Percentiles rank a stretch among this genome's conserved stretches.
These are phyloP conservation scores for Syncephalastrum monosporum DNA, from an alignment of 371 early-diverging fungal genomes.

Conservation along the genomic window DNA sequence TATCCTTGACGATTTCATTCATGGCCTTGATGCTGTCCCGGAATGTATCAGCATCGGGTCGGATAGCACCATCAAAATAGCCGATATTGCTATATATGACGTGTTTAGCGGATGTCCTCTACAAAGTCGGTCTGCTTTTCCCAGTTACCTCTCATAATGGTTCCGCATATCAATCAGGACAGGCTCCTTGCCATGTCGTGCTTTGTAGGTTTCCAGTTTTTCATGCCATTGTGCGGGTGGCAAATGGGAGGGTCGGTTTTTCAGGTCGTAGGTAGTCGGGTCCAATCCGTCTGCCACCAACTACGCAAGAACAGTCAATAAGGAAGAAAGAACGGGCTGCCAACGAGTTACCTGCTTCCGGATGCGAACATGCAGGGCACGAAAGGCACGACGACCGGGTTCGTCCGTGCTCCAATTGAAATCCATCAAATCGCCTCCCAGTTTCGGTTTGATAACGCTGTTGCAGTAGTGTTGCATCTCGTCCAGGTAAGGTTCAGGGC, in stretches of 20 bases:
- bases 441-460: slow-evolving; percentile 20
- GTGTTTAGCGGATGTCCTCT: no score
- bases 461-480: slow-evolving; percentile 41
- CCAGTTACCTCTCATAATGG: slow-evolving; percentile 63
- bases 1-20: slow-evolving; percentile 49
- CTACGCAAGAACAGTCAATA: slow-evolving; percentile 17
- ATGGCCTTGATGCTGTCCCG: slow-evolving; percentile 55
- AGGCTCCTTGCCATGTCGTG: slow-evolving; percentile 41
- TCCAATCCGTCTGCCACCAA: slow-evolving; percentile 67
- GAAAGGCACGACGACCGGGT: slow-evolving; percentile 54
- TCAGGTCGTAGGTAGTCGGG: slow-evolving; percentile 55
- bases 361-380: slow-evolving; percentile 71
- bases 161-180: slow-evolving; percentile 83
- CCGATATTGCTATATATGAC: slow-evolving; percentile 57
- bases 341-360: slow-evolving; percentile 53
- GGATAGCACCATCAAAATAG: slow-evolving; percentile 69
- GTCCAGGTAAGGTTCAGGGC: slow-evolving; percentile 52
- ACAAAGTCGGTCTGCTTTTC: slow-evolving; percentile 4
- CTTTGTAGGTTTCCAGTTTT: slow-evolving; percentile 27
- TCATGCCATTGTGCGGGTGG: slow-evolving; percentile 71
- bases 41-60: slow-evolving; percentile 79
- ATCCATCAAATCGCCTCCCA: slow-evolving; percentile 47
- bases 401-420: slow-evolving; percentile 73
- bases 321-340: no score
- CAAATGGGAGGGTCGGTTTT: slow-evolving; percentile 67